A percentile compares a stretch with the other conserved stretches of the same genome.
phyloP scores from a whole-genome alignment of 148 eudicot genomes.

The Mesembryanthemum crystallinum region DNA sequence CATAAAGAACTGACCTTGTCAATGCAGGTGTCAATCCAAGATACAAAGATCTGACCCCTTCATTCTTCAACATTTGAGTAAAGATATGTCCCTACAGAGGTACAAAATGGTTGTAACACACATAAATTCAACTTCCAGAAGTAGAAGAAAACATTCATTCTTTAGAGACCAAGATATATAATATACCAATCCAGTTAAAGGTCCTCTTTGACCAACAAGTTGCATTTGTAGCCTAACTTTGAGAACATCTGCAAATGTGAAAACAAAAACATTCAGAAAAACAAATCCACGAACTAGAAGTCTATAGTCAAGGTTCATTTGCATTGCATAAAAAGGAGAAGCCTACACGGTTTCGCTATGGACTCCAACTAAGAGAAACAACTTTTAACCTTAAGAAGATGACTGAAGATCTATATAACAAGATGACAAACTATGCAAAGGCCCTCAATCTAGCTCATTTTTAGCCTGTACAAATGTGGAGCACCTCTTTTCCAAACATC shows the following conservation, averaged over 20 bases:
- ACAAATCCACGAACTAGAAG: conserved; percentile 5
- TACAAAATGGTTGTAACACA: conserved; percentile 5
- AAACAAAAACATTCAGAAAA: conserved; percentile 12
- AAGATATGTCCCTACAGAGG: conserved; percentile 55
- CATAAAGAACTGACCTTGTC: conserved; percentile 93
- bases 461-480: too few species aligned
- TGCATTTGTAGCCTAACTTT: conserved; percentile 98
- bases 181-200: conserved; percentile 78
- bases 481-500: background rate
- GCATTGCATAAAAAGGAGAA: conserved; percentile 5
- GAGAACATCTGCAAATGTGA: conserved; percentile 68
- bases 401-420: background rate
- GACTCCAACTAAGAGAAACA: background rate
- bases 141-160: background rate
- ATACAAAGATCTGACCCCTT: conserved; percentile 75
- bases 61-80: conserved; percentile 55
- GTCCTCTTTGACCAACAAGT: conserved; percentile 90
- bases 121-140: background rate
- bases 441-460: background rate
- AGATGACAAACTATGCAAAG: background rate
- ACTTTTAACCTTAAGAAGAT: background rate
- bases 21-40: conserved; percentile 82
- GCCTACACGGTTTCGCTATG: background rate
- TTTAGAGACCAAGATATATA: conserved; percentile 29
- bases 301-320: conserved; percentile 4